phyloP scores from a whole-genome alignment of 164 flowering plant genomes.

The Annona squamosa region DNA sequence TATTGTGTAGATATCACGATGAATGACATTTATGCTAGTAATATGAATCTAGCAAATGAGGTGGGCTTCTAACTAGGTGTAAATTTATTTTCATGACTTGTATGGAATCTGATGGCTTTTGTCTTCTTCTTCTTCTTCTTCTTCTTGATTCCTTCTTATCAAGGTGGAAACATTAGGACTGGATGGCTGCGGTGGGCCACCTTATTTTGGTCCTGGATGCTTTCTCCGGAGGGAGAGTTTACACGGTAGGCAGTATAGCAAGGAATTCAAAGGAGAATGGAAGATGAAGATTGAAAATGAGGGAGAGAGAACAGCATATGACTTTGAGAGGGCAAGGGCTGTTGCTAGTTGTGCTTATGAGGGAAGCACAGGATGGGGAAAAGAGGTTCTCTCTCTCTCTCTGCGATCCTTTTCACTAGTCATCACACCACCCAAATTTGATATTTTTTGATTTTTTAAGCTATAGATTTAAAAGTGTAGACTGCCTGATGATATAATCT shows the following conservation, averaged over 20 bases:
- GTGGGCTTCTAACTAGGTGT: neutral
- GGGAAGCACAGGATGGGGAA: slow-evolving; percentile 34
- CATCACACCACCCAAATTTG: no score
- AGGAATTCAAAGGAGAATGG: slow-evolving; percentile 15
- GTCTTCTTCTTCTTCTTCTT: neutral
- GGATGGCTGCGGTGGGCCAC: slow-evolving; percentile 29
- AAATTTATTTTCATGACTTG: neutral
- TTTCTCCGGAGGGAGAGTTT: slow-evolving; percentile 32
- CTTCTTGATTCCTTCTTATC: neutral
- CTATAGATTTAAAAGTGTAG: no score
- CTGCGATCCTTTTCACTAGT: no score
- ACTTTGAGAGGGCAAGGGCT: slow-evolving; percentile 19
- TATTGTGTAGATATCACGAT: slow-evolving; percentile 17
- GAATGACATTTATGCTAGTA: slow-evolving; percentile 20
- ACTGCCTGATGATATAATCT: no score
- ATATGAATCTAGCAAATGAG: neutral
- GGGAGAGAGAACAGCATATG: slow-evolving; percentile 9
- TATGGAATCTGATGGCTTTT: neutral
- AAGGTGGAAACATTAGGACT: slow-evolving; percentile 23
- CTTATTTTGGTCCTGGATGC: slow-evolving; percentile 34
- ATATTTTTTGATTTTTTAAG: no score
- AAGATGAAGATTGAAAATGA: neutral
- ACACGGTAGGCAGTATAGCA: slow-evolving; percentile 20
- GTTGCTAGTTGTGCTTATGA: slow-evolving; percentile 31
- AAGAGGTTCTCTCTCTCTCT: slow-evolving; percentile 23